Evolutionary conservation across 1,284 basidiomycete species (phyloP).

Genomic region (Vanrija sp.): DNA sequence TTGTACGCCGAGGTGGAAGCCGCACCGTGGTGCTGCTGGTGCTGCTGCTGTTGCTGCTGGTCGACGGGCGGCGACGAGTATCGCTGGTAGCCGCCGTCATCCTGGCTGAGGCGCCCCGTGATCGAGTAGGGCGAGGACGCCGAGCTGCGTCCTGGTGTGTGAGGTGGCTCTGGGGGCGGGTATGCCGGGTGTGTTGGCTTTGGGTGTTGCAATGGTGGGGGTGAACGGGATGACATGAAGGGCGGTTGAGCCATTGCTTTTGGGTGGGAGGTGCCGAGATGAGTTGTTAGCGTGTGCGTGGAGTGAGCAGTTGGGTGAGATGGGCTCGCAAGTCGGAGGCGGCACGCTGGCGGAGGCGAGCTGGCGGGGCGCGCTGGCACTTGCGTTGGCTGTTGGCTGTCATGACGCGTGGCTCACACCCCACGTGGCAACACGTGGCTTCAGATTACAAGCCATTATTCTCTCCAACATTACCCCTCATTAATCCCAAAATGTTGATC

Average conservation of each 20-base stretch:
- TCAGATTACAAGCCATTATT: not conserved
- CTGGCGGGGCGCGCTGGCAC: no score
- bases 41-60: conserved; percentile 5
- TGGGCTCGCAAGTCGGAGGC: not conserved
- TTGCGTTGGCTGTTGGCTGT: not conserved
- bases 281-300: no score
- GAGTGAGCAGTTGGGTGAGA: not conserved
- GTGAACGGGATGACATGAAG: conserved; percentile 56
- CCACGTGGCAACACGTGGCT: not conserved
- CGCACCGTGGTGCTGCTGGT: conserved; percentile 34
- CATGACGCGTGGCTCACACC: conserved; percentile 4
- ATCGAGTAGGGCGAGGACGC: conserved; percentile 44
- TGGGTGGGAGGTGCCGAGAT: not conserved
- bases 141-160: conserved; percentile 57
- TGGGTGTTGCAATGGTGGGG: conserved; percentile 79
- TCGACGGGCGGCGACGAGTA: conserved; percentile 48
- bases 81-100: conserved; percentile 40
- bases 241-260: conserved; percentile 32
- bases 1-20: conserved; percentile 5
- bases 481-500: conserved; percentile 21
- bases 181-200: conserved; percentile 85
- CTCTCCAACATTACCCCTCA: not conserved
- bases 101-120: conserved; percentile 50
- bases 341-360: no score
- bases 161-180: conserved; percentile 76